A percentile compares a stretch with the other conserved stretches of the same genome.
These are phyloP conservation scores for Phanerochaete carnosa DNA, from an alignment of 768 basidiomycete genomes.

Conservation along the genomic window DNA sequence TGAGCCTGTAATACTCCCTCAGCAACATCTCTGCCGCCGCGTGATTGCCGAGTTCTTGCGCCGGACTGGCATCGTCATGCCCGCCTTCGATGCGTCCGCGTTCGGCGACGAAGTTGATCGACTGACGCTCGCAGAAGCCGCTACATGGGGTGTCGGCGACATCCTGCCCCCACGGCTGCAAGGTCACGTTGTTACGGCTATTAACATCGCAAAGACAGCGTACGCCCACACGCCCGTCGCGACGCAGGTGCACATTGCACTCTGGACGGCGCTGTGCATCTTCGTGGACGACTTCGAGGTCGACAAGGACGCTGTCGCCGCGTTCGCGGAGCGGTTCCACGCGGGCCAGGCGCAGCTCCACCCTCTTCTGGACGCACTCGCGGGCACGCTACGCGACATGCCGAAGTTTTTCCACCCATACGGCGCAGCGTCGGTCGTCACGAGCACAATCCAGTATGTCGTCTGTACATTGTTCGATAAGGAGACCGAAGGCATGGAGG, in stretches of 20 bases:
- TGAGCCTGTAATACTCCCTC: not conserved
- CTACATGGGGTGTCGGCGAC: not conserved
- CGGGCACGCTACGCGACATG: slow-evolving; percentile 27
- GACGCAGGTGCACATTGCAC: slow-evolving; percentile 9
- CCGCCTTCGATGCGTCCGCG: not conserved
- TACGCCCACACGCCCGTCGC: slow-evolving; percentile 3
- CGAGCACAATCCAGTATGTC: slow-evolving; percentile 32
- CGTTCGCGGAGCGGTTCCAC: slow-evolving; percentile 5
- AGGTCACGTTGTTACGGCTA: not conserved
- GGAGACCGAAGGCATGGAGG: slow-evolving; percentile 26
- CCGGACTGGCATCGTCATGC: not conserved
- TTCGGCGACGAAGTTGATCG: not conserved
- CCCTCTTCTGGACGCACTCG: slow-evolving; percentile 21
- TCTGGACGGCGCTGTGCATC: slow-evolving; percentile 3
- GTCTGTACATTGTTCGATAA: slow-evolving; percentile 31
- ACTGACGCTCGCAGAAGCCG: not conserved
- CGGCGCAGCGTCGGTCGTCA: slow-evolving; percentile 32
- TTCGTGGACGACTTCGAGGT: slow-evolving; percentile 12
- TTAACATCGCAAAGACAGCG: not conserved
- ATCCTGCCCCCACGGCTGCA: not conserved
- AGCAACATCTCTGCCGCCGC: not conserved
- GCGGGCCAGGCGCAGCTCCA: slow-evolving; percentile 7
- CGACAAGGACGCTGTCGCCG: not conserved
- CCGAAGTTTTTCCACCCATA: slow-evolving; percentile 25
- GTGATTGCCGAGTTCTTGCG: not conserved